These are phyloP conservation scores for Akanthomyces muscarius DNA, from an alignment of 2,329 filamentous ascomycete species.

Conservation along the genomic window DNA sequence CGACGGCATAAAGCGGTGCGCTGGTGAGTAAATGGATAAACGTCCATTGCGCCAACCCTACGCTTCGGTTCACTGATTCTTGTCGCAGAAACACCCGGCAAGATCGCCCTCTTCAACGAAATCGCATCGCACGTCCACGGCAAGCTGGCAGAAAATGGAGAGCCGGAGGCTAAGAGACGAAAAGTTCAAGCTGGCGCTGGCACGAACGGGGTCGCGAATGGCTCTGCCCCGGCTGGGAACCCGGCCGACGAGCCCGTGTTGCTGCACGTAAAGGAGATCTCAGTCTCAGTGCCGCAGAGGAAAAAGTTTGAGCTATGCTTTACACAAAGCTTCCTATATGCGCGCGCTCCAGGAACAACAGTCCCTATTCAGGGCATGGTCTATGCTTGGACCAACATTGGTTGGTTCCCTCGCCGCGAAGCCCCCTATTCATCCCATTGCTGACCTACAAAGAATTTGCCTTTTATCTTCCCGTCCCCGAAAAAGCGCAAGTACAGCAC, in stretches of 20 bases:
- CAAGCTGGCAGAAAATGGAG: slow-evolving; percentile 36
- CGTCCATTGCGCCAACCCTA: neutral
- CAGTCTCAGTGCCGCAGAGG: slow-evolving; percentile 61
- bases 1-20: slow-evolving; percentile 47
- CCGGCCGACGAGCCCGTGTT: slow-evolving; percentile 49
- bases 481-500: slow-evolving; percentile 61
- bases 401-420: slow-evolving; percentile 35
- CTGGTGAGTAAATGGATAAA: slow-evolving; percentile 38
- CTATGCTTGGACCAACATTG: slow-evolving; percentile 59
- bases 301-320: slow-evolving; percentile 66
- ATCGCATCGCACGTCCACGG: slow-evolving; percentile 50
- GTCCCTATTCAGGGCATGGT: slow-evolving; percentile 50
- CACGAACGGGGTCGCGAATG: slow-evolving; percentile 20
- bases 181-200: slow-evolving; percentile 41
- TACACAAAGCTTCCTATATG: slow-evolving; percentile 56
- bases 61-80: neutral
- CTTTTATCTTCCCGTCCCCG: slow-evolving; percentile 62
- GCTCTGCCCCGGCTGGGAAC: slow-evolving; percentile 29
- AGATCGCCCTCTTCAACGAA: slow-evolving; percentile 52
- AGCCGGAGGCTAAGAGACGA: slow-evolving; percentile 50
- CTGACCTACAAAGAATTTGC: slow-evolving; percentile 45
- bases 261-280: slow-evolving; percentile 62
- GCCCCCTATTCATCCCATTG: neutral
- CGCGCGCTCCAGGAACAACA: slow-evolving; percentile 48
- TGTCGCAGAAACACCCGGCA: slow-evolving; percentile 45